Evolutionary conservation across 2,329 filamentous ascomycete genomes (phyloP), one percentile per base, ranked within the genome.

Genomic region (Pseudopyricularia cyperi): DNA sequence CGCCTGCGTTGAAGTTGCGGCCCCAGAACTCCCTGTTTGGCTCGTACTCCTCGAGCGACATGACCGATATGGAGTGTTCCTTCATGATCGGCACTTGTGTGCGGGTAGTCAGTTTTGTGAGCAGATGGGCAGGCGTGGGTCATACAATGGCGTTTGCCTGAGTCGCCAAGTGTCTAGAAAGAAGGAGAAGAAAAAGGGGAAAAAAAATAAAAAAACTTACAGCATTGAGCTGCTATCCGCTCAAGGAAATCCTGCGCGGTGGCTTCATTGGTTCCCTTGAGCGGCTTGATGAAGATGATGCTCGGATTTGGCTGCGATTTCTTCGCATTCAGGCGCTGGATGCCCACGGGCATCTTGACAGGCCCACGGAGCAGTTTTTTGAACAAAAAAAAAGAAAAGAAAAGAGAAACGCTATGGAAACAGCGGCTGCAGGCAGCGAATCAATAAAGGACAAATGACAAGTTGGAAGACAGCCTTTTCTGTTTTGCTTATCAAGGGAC

Each of bases 1-100:
- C 89, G 33, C 89, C 89, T 7, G 84, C 85, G 59, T 95, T 95
- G 73, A 95, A 94, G 63, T 95, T 94, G 52, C 89, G 85, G 3
- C 89, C 89, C 39, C 88, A 82, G 61, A 95, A 95, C 65, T 94
- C 87, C 42, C 71, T 71, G 60, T 95, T 95, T 2, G 85, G 81
- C 52, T 84, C 81, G 62, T 87, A 89, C 63, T 95, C 89, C 65
- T 94, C 89, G 0, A 95, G 73, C 1, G 82, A 77, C 63, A 77
- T 83, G 50, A 87, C 77, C 28, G 75, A 76, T 24, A 88, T 71
- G 60, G 79, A 69, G 57, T 87, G 70, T 42, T 79, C 74, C 59
- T 75, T 78, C 82, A 87, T 87, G 48, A 88, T 73, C 1, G 88
- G 88, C 24, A 77, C 77, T n/a, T 79, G 52, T 5, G 3, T 7